phyloP scores from a whole-genome alignment of 129 eudicot species.

The Lactuca sativa region DNA sequence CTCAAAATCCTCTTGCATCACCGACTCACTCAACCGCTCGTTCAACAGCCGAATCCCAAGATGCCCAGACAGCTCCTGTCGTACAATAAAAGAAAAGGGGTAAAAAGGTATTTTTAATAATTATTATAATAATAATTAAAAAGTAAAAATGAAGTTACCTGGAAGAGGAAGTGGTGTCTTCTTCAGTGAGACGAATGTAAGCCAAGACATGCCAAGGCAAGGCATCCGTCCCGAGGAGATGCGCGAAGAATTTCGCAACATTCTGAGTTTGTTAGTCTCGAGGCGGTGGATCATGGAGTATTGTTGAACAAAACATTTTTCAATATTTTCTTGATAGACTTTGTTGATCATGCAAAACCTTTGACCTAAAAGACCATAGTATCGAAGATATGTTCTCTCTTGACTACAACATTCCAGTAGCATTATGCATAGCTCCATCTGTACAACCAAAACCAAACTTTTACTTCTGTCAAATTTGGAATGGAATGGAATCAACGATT shows the following conservation, averaged over 20 bases:
- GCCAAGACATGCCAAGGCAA: conserved; percentile 88
- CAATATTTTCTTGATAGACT: conserved; percentile 85
- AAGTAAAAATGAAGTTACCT: conserved; percentile 40
- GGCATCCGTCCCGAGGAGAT: conserved; percentile 91
- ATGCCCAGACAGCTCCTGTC: conserved; percentile 91
- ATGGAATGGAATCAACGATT: too few relatives aligned
- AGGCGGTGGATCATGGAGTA: conserved; percentile 97
- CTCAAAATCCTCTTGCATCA: conserved; percentile 79
- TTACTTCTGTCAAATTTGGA: too few relatives aligned
- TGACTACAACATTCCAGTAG: conserved; percentile 94
- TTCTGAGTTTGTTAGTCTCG: conserved; percentile 88
- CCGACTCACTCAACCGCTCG: conserved; percentile 81
- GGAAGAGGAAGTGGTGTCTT: conserved; percentile 93
- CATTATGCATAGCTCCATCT: conserved; percentile 97
- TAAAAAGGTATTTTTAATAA: too few relatives aligned
- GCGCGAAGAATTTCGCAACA: conserved; percentile 94
- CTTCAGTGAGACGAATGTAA: conserved; percentile 84
- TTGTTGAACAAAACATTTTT: conserved; percentile 83
- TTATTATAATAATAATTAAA: too few relatives aligned
- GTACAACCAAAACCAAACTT: neutral
- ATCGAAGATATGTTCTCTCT: conserved; percentile 89
- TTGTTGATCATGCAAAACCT: conserved; percentile 92
- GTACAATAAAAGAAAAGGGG: neutral
- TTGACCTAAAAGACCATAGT: conserved; percentile 96
- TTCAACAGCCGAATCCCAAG: conserved; percentile 86